A percentile compares a stretch with the other conserved stretches of the same genome.
Conservation (phyloP, 768 basidiomycete species). For the Dictyophora rubrovolvata region DNA sequence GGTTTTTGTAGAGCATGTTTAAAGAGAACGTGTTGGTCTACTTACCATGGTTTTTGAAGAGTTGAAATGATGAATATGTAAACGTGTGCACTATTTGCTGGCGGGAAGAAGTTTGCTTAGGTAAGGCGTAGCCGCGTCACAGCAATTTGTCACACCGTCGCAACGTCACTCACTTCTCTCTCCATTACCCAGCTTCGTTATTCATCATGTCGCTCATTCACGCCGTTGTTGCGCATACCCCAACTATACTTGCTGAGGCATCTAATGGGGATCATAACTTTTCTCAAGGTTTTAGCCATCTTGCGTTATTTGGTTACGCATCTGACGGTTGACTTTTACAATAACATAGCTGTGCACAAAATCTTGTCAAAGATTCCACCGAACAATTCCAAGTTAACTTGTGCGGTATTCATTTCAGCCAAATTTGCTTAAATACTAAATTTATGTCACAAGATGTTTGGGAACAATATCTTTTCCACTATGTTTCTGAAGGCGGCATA, state of each 20-base stretch:
- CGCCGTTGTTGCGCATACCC: conserved; percentile 66
- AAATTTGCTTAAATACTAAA: conserved; percentile 11
- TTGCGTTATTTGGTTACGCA: conserved; percentile 10
- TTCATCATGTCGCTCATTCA: conserved; percentile 49
- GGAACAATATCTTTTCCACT: conserved; percentile 93
- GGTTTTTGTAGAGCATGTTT: background rate
- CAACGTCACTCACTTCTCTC: conserved; percentile 27
- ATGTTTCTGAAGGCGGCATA: conserved; percentile 80
- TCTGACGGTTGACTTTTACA: background rate
- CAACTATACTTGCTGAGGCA: conserved; percentile 81
- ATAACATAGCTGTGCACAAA: conserved; percentile 58
- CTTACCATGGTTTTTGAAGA: conserved; percentile 1
- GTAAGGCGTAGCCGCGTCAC: conserved; percentile 17
- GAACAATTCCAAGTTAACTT: conserved; percentile 53
- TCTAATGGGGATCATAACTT: conserved; percentile 75
- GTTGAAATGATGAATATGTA: background rate
- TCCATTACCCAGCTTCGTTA: conserved; percentile 21
- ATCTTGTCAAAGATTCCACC: conserved; percentile 95
- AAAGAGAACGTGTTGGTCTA: background rate
- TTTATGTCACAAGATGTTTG: conserved; percentile 78
- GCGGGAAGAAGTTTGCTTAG: conserved; percentile 23
- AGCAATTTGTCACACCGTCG: conserved; percentile 15
- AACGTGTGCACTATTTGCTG: conserved; percentile 21
- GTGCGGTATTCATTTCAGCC: conserved; percentile 13
- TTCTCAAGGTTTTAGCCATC: conserved; percentile 55